These are phyloP conservation scores for Castanea crenata DNA, from an alignment of 306 rosid genomes.

Conservation along the genomic window DNA sequence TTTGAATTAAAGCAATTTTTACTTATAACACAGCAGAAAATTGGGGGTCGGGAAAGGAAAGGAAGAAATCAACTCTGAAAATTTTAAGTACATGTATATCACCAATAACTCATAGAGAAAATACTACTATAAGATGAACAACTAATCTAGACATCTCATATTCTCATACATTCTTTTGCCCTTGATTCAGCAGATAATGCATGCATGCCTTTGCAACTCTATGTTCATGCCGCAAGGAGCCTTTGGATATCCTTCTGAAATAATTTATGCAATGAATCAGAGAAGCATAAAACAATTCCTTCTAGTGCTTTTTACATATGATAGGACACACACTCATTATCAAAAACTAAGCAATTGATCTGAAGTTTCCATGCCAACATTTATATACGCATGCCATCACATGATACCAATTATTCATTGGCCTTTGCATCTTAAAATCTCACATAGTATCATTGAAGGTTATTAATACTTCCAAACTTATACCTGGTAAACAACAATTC, in stretches of 20 bases:
- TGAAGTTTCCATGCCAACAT: background rate
- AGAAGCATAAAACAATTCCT: slow-evolving; percentile 8
- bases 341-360: background rate
- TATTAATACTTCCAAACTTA: background rate
- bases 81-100: background rate
- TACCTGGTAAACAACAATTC: background rate
- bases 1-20: background rate
- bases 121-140: background rate
- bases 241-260: slow-evolving; percentile 90
- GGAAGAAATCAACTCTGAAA: background rate
- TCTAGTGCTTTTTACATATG: background rate
- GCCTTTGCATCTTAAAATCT: background rate
- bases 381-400: background rate
- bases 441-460: background rate
- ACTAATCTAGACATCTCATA: slow-evolving; percentile 18
- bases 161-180: background rate
- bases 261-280: background rate
- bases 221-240: slow-evolving; percentile 71
- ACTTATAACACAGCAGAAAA: background rate
- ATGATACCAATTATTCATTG: background rate
- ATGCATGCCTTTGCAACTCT: slow-evolving; percentile 5
- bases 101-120: background rate
- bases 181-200: background rate
- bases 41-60: background rate
- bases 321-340: background rate